Evolutionary conservation across 2,329 filamentous ascomycete genomes (phyloP), one percentile per base, ranked within the genome.

Genomic region (Diaporthe velutina): DNA sequence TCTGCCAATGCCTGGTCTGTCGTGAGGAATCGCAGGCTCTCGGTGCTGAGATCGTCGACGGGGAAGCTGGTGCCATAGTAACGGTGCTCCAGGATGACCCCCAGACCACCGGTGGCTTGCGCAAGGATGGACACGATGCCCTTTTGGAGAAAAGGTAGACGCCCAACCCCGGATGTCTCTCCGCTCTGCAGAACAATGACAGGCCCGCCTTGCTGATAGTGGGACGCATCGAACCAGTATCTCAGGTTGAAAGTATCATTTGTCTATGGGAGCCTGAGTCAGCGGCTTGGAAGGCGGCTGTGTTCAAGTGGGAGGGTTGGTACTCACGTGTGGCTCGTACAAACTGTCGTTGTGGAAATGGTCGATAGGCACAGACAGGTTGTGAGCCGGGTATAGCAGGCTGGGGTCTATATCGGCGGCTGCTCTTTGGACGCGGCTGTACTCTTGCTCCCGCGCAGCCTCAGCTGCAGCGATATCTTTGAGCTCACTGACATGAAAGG

Each of bases 1-100:
- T 98, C 95, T 10, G 94, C 95, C 52, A 97, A 82, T 0, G 95
- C 92, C 82, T 98, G 95, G 78, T 96, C 93, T 0, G 95, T 97
- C 0, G 94, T 93, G 79, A 98, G 85, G 85, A 97, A 98, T 3
- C 95, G 92, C 77, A 97, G 84, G 78, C 90, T 96, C 80, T 93
- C 85, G 0, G 91, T 92, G 78, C 83, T 87, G 55, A 96, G 86
- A 79, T 96, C 89, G 1, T 87, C 82, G 0, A 90, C 90, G 0
- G 95, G 94, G 72, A 93, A 92, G 81, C 93, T 96, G 17, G 87
- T 88, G 73, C 95, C 95, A 80, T 98, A 98, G 86, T 97, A 98
- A 40, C 95, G 91, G 80, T 98, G 95, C 84, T 98, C 95, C 3
- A 98, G 88, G 61, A 98, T 90, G 3, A 98, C 93, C 4, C 92